Evolutionary conservation across 2,329 filamentous ascomycete genomes (phyloP), one percentile per base, ranked within the genome.

Genomic region (Trichophyton benhamiae): DNA sequence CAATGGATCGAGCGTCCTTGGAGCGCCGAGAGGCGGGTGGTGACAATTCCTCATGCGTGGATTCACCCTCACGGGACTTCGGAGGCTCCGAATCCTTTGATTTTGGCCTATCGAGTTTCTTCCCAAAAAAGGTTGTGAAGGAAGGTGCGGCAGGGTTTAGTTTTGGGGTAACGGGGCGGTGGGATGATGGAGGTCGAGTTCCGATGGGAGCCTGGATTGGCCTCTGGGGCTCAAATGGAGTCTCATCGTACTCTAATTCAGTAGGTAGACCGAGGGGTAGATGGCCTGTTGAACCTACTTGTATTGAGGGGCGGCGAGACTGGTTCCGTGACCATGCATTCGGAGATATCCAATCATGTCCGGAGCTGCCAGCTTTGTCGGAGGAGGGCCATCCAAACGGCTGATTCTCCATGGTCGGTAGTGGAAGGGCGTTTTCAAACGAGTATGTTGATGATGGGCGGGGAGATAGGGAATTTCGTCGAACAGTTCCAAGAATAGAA

Each of bases 61-160:
- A 67, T 55, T 74, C 71, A 41, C 71, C 70, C 8, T 65, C 67
- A 9, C 60, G 42, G 7, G 61, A 63, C 55, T 63, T 68, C 36
- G 64, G 66, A 63, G 57, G 44, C 61, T 69, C 60, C 30, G 62
- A 52, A 76, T 66, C 65, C 33, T 58, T 70, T 13, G 69, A 67
- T 46, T 72, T 73, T 13, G 64, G 67, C 61, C 71, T 73, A 38
- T 78, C 75, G 42, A 76, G 75, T 58, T 73, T 76, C 66, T 74
- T 75, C 67, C 85, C 83, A 62, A 94, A 83, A 42, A 85, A 82
- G 8, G 82, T 86, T 74, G 87, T 92, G 71, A 97, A 97, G 0
- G 87, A 89, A 7, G 91, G 91, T 0, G 92, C 94, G 5, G 89
- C 83, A 6, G 94, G 94, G 68, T 99, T 97, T 30, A 97, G 80